Evolutionary conservation across 331 rosid genomes (phyloP).

Genomic region (Quercus phellos): DNA sequence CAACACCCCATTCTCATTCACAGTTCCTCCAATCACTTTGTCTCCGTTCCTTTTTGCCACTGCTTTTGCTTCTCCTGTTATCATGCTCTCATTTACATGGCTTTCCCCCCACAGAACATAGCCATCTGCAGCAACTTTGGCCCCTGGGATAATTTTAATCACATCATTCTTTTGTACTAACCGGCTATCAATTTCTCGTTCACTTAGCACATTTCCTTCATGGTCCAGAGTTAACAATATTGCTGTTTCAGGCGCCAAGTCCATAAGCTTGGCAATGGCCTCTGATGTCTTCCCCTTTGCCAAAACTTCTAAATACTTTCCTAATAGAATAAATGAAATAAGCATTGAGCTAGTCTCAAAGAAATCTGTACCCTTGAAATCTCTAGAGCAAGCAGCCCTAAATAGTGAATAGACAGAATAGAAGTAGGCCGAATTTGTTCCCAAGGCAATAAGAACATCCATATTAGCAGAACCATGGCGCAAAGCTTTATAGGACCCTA

Average conservation of each 20-base stretch:
- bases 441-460: conserved; percentile 78
- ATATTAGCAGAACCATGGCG: conserved; percentile 64
- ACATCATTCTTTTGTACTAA: conserved; percentile 62
- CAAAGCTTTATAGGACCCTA: conserved; percentile 59
- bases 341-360: conserved; percentile 87
- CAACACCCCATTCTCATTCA: conserved; percentile 74
- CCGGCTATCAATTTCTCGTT: conserved; percentile 62
- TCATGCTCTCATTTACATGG: conserved; percentile 83
- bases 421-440: conserved; percentile 81
- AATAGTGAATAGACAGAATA: conserved; percentile 64
- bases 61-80: conserved; percentile 74
- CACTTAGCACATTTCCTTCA: conserved; percentile 47
- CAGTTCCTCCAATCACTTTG: conserved; percentile 72
- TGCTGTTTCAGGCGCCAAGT: conserved; percentile 66
- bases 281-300: conserved; percentile 77
- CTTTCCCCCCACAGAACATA: conserved; percentile 70
- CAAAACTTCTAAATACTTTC: conserved; percentile 77
- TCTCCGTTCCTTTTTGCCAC: conserved; percentile 59
- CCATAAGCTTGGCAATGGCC: conserved; percentile 76
- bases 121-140: conserved; percentile 83
- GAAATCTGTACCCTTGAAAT: conserved; percentile 59
- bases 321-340: conserved; percentile 64
- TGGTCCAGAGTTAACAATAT: conserved; percentile 40
- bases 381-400: conserved; percentile 49
- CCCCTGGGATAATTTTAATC: conserved; percentile 65